Base-by-base conservation (phyloP, 805 yeast genomes). In the Hanseniaspora thailandica region DNA sequence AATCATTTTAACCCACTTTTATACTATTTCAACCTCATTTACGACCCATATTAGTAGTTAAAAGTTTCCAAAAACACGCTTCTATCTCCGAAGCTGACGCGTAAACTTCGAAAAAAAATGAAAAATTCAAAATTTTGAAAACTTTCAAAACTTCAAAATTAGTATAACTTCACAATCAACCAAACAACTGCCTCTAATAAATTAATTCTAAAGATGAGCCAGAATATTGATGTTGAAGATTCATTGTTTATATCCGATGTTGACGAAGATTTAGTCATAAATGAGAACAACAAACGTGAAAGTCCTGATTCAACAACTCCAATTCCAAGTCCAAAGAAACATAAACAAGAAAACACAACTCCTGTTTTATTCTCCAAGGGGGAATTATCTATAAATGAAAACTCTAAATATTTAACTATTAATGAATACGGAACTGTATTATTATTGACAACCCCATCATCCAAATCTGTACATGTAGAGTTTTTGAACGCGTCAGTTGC, bases 321-420 rank as follows among this genome's bases (percentile, higher is more conserved):
- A 2, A n/a, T 38, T 22, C n/a, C 25, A 12, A 22, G 26, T 31
- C n/a, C 20, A 3, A 39, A 39, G 22, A 17, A 23, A 38, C 34
- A 20, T 28, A 47, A 36, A 7, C n/a, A 36, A 28, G 26, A 30
- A 5, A 9, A 4, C 26, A 7, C 5, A 13, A n/a, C n/a, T n/a
- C n/a, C n/a, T n/a, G n/a, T n/a, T n/a, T n/a, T n/a, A n/a, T 50
- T 50, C 15, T 50, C 48, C 13, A 46, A 43, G 22, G 54, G 54
- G 4, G 19, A 15, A 3, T 20, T 35, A 5, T n/a, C 22, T 28
- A 43, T 50, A 1, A 28, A 50, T 34, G 28, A 20, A 9, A 31
- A 34, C 13, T 43, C 47, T 13, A 36, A 45, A 6, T 50, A 50
- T 30, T 17, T 50, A 12, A 50, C 54, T 9, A 33, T 50, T 12